These are phyloP conservation scores for Fusarium buharicum DNA, from an alignment of 2,329 filamentous ascomycete genomes.

Conservation along the genomic window DNA sequence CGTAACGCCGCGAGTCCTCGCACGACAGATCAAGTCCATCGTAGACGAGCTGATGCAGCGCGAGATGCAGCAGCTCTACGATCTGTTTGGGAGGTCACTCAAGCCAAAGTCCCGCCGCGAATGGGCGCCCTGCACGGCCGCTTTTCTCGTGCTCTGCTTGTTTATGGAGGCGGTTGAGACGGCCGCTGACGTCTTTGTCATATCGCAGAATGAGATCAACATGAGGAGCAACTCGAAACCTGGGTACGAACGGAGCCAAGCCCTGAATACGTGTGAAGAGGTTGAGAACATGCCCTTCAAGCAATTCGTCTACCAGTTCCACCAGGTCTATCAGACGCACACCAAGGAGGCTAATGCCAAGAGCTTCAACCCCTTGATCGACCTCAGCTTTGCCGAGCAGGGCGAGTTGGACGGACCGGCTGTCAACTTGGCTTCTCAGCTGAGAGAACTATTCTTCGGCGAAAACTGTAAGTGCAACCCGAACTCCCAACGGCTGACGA, in stretches of 20 bases:
- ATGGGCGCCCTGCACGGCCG: conserved; percentile 67
- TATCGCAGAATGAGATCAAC: conserved; percentile 62
- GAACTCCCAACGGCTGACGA: not conserved
- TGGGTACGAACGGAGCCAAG: conserved; percentile 55
- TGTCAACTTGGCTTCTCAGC: conserved; percentile 56
- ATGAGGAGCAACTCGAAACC: conserved; percentile 52
- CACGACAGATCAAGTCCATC: conserved; percentile 66
- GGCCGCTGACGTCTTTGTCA: conserved; percentile 62
- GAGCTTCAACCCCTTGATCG: conserved; percentile 67
- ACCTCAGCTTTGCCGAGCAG: conserved; percentile 54
- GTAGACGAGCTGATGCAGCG: conserved; percentile 64
- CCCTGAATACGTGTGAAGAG: conserved; percentile 60
- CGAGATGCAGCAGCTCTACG: conserved; percentile 63
- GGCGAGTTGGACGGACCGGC: conserved; percentile 60
- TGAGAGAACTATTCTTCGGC: conserved; percentile 58
- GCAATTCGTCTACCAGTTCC: conserved; percentile 70
- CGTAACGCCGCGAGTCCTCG: conserved; percentile 65
- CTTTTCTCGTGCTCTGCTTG: conserved; percentile 66
- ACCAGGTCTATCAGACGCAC: conserved; percentile 69
- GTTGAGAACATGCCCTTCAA: conserved; percentile 69
- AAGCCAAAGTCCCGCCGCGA: conserved; percentile 64
- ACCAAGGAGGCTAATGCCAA: conserved; percentile 59
- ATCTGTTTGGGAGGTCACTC: conserved; percentile 62
- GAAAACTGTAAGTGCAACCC: conserved; percentile 56
- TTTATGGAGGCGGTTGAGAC: conserved; percentile 69